Conservation (phyloP, 345 rosid genomes). For the Camelina sativa region DNA sequence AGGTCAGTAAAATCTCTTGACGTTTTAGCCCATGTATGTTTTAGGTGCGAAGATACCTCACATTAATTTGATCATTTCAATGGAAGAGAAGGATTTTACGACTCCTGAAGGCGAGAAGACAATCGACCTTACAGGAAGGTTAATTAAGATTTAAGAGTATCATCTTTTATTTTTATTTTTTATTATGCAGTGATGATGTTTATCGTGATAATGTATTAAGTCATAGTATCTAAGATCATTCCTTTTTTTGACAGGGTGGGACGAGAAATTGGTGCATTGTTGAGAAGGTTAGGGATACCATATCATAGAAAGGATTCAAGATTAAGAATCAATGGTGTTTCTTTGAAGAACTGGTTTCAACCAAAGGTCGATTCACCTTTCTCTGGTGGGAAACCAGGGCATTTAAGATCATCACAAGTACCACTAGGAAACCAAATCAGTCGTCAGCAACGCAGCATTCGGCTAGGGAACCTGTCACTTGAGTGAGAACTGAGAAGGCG, state of each 20-base stretch:
- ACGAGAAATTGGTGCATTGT: constrained; percentile 62
- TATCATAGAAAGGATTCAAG: constrained; percentile 80
- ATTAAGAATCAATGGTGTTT: constrained; percentile 73
- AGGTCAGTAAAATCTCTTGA: constrained; percentile 18
- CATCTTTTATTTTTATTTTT: not conserved
- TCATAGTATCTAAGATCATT: constrained; percentile 8
- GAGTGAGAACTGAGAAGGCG: constrained; percentile 48
- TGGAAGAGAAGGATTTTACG: constrained; percentile 54
- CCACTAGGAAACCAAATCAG: constrained; percentile 66
- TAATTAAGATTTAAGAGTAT: constrained; percentile 25
- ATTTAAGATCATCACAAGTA: constrained; percentile 53
- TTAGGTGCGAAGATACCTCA: constrained; percentile 84
- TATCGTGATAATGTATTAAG: not conserved
- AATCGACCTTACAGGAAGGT: constrained; percentile 78
- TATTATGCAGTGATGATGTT: not conserved
- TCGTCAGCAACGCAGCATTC: constrained; percentile 79
- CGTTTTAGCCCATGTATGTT: constrained; percentile 18
- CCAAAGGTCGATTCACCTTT: constrained; percentile 78
- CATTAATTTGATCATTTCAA: constrained; percentile 67
- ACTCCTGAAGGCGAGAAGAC: constrained; percentile 62
- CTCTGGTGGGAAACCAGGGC: constrained; percentile 64
- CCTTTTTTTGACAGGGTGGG: constrained; percentile 58
- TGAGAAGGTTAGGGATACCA: constrained; percentile 74
- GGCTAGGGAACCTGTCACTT: constrained; percentile 66
- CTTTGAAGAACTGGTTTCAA: constrained; percentile 80